Evolutionary conservation across 2,329 filamentous ascomycete species (phyloP).

Genomic region (Exophiala sideris): DNA sequence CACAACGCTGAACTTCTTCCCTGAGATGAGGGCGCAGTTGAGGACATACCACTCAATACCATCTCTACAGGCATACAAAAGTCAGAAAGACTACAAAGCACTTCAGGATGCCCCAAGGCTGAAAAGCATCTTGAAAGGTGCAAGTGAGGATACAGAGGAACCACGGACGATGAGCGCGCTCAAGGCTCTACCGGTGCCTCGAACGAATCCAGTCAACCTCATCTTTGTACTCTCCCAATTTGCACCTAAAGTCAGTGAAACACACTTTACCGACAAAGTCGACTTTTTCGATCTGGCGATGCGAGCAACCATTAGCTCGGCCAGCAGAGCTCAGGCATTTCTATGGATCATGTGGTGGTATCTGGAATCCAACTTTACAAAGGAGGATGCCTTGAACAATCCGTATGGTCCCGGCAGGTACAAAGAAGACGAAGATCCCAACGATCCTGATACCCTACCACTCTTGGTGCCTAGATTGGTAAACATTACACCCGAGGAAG

Average conservation of each 20-base stretch:
- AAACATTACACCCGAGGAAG: constrained; percentile 47
- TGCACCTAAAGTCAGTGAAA: constrained; percentile 84
- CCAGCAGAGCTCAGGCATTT: constrained; percentile 80
- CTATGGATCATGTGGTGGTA: constrained; percentile 99
- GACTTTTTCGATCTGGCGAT: constrained; percentile 98
- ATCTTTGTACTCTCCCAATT: constrained; percentile 92
- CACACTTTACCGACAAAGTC: constrained; percentile 78
- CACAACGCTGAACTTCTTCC: constrained; percentile 97
- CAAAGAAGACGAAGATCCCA: constrained; percentile 24
- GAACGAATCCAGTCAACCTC: constrained; percentile 95
- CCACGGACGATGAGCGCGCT: constrained; percentile 81
- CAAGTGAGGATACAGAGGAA: constrained; percentile 85
- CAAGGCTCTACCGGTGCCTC: constrained; percentile 62
- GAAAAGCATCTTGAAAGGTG: constrained; percentile 96
- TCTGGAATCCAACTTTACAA: constrained; percentile 79
- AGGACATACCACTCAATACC: constrained; percentile 98
- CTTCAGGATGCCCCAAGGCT: constrained; percentile 92
- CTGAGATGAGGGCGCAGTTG: constrained; percentile 96
- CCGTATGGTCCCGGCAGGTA: constrained; percentile 67
- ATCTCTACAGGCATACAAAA: constrained; percentile 89
- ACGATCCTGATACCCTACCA: constrained; percentile 43
- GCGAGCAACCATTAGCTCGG: constrained; percentile 77
- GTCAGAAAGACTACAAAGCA: constrained; percentile 95
- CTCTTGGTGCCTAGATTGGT: constrained; percentile 48
- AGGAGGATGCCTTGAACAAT: constrained; percentile 82